Conservation (phyloP, 768 basidiomycete genomes). For the Leccinum longicurvipes region DNA sequence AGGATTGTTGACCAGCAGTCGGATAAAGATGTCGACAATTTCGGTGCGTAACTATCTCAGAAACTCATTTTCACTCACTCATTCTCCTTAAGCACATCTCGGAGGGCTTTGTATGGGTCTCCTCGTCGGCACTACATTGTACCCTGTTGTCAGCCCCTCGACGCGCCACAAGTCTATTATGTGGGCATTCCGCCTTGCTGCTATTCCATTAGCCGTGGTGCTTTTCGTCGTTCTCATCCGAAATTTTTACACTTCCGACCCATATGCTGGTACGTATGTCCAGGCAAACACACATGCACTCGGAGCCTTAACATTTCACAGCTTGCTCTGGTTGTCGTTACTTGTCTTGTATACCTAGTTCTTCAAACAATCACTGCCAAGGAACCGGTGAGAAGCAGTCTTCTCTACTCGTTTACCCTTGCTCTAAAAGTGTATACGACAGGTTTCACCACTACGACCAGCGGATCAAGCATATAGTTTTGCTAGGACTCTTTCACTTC, state of each 20-base stretch:
- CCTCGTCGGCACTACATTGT: conserved; percentile 77
- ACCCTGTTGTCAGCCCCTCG: conserved; percentile 84
- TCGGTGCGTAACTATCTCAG: conserved; percentile 46
- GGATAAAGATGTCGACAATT: conserved; percentile 78
- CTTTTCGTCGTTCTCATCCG: conserved; percentile 77
- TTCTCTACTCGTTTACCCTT: neutral
- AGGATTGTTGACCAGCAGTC: conserved; percentile 16
- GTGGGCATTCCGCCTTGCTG: conserved; percentile 69
- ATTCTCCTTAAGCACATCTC: conserved; percentile 62
- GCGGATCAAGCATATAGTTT: conserved; percentile 28
- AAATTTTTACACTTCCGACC: conserved; percentile 90
- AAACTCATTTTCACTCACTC: neutral
- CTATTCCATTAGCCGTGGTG: conserved; percentile 71
- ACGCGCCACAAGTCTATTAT: conserved; percentile 68
- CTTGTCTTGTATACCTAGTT: conserved; percentile 83
- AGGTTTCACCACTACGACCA: conserved; percentile 31
- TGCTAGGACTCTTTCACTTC: neutral
- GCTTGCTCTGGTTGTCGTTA: conserved; percentile 89
- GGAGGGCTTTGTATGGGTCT: conserved; percentile 86
- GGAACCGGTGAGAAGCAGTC: conserved; percentile 35
- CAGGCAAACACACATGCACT: neutral
- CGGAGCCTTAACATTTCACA: conserved; percentile 24
- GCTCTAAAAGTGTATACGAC: conserved; percentile 2
- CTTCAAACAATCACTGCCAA: conserved; percentile 63
- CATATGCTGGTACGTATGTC: conserved; percentile 64